Percentiles rank a stretch among this genome's conserved stretches.
These are phyloP conservation scores for Blastocystis sp. DNA, from an alignment of 352 stramenopile genomes.

Conservation along the genomic window DNA sequence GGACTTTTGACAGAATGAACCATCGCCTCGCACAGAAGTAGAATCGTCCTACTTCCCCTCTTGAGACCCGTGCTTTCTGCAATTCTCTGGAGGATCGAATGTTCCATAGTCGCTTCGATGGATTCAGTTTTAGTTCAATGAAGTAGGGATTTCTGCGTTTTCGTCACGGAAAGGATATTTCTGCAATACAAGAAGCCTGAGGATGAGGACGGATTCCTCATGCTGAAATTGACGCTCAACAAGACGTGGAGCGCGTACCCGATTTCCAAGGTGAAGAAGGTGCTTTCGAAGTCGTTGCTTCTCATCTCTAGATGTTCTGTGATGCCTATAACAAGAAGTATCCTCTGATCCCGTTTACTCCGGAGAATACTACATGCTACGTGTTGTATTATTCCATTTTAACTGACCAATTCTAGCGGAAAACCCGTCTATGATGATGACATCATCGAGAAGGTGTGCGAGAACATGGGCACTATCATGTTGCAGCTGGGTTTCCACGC, in stretches of 20 bases:
- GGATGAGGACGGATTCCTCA: conserved; percentile 50
- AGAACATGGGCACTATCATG: conserved; percentile 53
- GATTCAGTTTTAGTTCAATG: conserved; percentile 11
- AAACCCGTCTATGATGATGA: conserved; percentile 52
- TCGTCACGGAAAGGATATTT: conserved; percentile 13
- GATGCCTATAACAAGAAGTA: conserved; percentile 79
- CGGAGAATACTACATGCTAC: conserved; percentile 60
- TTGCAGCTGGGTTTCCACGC: conserved; percentile 14
- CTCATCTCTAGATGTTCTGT: conserved; percentile 69
- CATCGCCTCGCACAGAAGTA: too few species aligned
- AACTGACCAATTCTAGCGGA: neutral
- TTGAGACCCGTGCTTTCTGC: too few species aligned
- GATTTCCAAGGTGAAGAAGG: conserved; percentile 55
- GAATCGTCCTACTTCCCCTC: too few species aligned
- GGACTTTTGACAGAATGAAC: too few species aligned
- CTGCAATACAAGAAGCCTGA: conserved; percentile 54
- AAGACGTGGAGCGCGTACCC: conserved; percentile 38
- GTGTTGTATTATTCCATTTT: conserved; percentile 69
- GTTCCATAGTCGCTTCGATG: too few species aligned
- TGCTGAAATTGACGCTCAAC: conserved; percentile 56
- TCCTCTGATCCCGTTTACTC: conserved; percentile 63
- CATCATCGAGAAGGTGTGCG: conserved; percentile 51
- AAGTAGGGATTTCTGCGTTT: neutral
- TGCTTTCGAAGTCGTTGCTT: neutral
- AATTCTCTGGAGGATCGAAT: neutral